Evolutionary conservation across 768 basidiomycete species (phyloP).

Genomic region (Suillus subaureus): DNA sequence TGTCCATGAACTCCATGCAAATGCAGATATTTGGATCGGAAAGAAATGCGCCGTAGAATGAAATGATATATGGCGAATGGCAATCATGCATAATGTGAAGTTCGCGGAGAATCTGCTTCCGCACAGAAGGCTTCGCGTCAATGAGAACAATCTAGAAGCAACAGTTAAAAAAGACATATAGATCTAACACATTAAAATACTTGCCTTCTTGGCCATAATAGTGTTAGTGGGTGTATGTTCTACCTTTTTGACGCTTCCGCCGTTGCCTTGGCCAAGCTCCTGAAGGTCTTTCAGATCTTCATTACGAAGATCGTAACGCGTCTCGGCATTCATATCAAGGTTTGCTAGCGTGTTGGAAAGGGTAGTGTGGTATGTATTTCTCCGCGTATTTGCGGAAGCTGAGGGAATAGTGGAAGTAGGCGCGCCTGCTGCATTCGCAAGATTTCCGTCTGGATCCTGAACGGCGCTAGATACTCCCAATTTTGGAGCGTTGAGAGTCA

Average conservation of each 20-base stretch:
- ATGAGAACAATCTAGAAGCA: slow-evolving; percentile 82
- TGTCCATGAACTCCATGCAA: slow-evolving; percentile 97
- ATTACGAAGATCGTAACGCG: slow-evolving; percentile 80
- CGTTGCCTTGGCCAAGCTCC: slow-evolving; percentile 95
- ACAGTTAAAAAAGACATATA: background rate
- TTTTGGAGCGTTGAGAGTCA: slow-evolving; percentile 77
- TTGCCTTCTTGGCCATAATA: slow-evolving; percentile 97
- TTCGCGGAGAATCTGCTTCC: slow-evolving; percentile 97
- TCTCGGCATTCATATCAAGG: slow-evolving; percentile 83
- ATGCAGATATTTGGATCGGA: slow-evolving; percentile 98
- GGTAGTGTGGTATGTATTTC: slow-evolving; percentile 77
- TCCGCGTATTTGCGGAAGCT: slow-evolving; percentile 51
- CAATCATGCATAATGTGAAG: slow-evolving; percentile 99
- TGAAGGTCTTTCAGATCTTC: slow-evolving; percentile 90
- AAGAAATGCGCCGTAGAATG: slow-evolving; percentile 96
- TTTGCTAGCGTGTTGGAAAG: slow-evolving; percentile 85
- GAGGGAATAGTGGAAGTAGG: slow-evolving; percentile 57
- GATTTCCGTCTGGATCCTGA: slow-evolving; percentile 39
- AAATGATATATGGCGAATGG: slow-evolving; percentile 90
- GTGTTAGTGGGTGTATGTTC: slow-evolving; percentile 89
- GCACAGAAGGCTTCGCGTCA: slow-evolving; percentile 93
- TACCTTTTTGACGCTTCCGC: slow-evolving; percentile 96
- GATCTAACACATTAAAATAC: slow-evolving; percentile 23
- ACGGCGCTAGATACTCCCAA: slow-evolving; percentile 41
- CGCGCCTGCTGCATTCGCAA: slow-evolving; percentile 49